phyloP scores from a whole-genome alignment of 192 early-diverging fungal genomes.

The Backusella psychrophila region DNA sequence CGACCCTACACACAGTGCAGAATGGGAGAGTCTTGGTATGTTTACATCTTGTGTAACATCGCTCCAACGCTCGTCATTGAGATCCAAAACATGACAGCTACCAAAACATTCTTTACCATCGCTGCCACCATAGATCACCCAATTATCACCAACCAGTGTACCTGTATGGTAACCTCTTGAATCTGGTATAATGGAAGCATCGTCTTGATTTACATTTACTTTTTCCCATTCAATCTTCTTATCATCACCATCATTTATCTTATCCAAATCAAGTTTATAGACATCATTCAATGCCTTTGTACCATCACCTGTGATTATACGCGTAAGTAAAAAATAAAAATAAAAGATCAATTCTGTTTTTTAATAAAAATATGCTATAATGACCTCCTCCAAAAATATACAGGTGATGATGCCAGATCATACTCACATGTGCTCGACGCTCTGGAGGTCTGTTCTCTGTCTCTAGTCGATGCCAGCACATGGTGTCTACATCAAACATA shows the following conservation, averaged over 20 bases:
- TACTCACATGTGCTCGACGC: constrained; percentile 78
- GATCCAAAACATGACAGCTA: constrained; percentile 59
- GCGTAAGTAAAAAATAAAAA: no score
- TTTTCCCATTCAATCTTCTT: not conserved
- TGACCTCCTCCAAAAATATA: constrained; percentile 82
- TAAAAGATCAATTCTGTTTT: no score
- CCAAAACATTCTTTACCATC: constrained; percentile 78
- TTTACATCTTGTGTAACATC: constrained; percentile 56
- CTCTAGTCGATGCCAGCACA: constrained; percentile 64
- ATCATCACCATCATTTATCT: not conserved
- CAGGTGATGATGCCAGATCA: constrained; percentile 65
- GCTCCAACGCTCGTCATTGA: constrained; percentile 61
- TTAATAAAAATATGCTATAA: no score
- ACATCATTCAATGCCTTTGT: constrained; percentile 77
- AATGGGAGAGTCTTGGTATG: constrained; percentile 73
- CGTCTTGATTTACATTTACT: not conserved
- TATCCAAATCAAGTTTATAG: constrained; percentile 52
- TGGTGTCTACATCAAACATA: constrained; percentile 69
- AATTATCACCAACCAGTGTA: constrained; percentile 72
- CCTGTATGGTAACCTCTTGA: constrained; percentile 85
- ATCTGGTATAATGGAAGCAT: constrained; percentile 49
- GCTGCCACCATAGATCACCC: constrained; percentile 84
- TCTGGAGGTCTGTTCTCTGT: constrained; percentile 58
- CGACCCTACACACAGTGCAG: constrained; percentile 78
- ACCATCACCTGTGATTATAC: constrained; percentile 57